Conservation (phyloP, 306 rosid species). For the Vigna unguiculata region DNA sequence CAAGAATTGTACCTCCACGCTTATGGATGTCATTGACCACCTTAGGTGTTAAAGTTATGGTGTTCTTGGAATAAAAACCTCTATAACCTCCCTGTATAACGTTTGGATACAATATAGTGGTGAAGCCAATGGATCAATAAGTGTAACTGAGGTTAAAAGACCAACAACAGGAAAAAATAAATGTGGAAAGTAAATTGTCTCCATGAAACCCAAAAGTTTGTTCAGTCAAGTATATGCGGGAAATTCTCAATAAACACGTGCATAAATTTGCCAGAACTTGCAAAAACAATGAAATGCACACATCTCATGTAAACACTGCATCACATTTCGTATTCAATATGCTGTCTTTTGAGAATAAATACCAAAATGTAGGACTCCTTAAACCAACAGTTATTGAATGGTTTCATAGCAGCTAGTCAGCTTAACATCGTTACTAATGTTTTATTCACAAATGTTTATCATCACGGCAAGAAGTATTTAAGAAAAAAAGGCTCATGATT, state of each 20-base stretch:
- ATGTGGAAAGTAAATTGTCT: not conserved
- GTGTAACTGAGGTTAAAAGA: conserved; percentile 33
- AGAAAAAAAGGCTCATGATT: conserved; percentile 16
- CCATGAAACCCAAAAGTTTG: conserved; percentile 27
- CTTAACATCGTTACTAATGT: conserved; percentile 5
- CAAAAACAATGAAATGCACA: conserved; percentile 24
- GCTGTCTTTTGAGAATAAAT: conserved; percentile 15
- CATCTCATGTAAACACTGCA: conserved; percentile 21
- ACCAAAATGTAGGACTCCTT: conserved; percentile 15
- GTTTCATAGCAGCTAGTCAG: not conserved
- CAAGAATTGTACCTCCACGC: conserved; percentile 92
- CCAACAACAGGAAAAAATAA: not conserved
- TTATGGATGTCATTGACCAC: conserved; percentile 93
- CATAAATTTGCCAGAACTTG: conserved; percentile 8
- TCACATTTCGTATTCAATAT: not conserved
- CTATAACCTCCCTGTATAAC: conserved; percentile 85
- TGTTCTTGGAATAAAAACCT: conserved; percentile 89
- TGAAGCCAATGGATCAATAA: conserved; percentile 36
- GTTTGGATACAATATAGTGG: conserved; percentile 21
- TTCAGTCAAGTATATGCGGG: conserved; percentile 24
- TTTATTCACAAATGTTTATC: conserved; percentile 5
- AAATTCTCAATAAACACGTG: not conserved
- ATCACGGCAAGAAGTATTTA: conserved; percentile 22
- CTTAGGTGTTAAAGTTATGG: conserved; percentile 77
- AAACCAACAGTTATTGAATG: not conserved